Base-by-base conservation (phyloP, 345 rosid species). In the Crucihimalaya himalaica region DNA sequence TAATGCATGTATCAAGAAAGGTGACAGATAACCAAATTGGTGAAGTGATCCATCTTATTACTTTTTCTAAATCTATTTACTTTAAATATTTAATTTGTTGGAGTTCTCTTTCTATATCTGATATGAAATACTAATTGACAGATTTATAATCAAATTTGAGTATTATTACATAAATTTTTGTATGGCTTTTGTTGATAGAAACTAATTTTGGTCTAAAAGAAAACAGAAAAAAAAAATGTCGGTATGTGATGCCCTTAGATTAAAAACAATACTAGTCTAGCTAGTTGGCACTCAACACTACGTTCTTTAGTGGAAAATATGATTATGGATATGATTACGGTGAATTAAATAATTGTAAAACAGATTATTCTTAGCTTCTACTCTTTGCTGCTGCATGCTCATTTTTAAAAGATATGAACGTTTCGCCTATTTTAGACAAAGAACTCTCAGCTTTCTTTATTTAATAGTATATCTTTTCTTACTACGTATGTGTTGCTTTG, bases 341-440 rank as follows among this genome's bases (percentile, higher is more conserved):
- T 75, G 15, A 60, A 68, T 45, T 25, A 56, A 64, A 54, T 20
- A 70, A 47, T 50, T 1, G 13, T 47, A 48, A 77, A 57, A 28
- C 6, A 62, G 57, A 75, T 74, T 69, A 90, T 53, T 74, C 98
- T 87, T 90, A 86, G 78, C 86, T 85, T 84, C 82, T 81, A 93
- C 97, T 90, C 92, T 63, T 81, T 71, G 47, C 63, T 70, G 28
- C 48, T 73, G 64, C 77, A 54, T 66, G 62, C 54, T 54, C 32
- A 63, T 35, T 66, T 84, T 6, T 20, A 27, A 19, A 8, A 70
- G 96, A 89, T 78, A 82, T 83, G 47, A 86, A 86, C 94, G 60
- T 75, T 56, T 82, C 78, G 89, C 75, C 93, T 86, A 83, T 81
- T 81, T 61, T 15, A 83, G 96, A 94, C 84, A 89, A 72, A 81